phyloP scores from a whole-genome alignment of 768 basidiomycete genomes.

The Tulasnella sp. region DNA sequence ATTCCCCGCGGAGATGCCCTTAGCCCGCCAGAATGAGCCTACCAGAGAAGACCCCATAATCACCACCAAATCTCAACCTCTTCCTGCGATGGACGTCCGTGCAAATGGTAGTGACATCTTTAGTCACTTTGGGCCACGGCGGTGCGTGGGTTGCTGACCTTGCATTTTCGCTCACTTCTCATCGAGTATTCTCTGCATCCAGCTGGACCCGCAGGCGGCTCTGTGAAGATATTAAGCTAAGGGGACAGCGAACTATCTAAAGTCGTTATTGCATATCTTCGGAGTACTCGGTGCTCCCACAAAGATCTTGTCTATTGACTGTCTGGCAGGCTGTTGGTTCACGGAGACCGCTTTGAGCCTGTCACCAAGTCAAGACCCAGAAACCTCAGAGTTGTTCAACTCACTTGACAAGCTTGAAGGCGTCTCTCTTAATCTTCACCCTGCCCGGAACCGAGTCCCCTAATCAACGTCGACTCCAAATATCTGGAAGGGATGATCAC shows the following conservation, averaged over 20 bases:
- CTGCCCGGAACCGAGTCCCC: neutral
- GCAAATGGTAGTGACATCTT: constrained; percentile 26
- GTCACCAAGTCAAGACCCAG: no score
- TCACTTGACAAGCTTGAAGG: neutral
- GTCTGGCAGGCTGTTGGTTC: constrained; percentile 27
- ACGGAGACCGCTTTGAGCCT: neutral
- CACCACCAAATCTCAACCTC: neutral
- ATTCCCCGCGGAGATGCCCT: neutral
- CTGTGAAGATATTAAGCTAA: neutral
- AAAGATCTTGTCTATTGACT: constrained; percentile 32
- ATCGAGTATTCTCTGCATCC: neutral
- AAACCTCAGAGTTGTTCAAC: neutral
- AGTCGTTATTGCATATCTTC: constrained; percentile 20
- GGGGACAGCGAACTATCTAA: constrained; percentile 24
- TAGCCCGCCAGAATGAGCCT: neutral
- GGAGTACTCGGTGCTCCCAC: constrained; percentile 28
- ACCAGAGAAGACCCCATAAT: neutral
- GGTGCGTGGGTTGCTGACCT: neutral
- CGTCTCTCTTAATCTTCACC: neutral
- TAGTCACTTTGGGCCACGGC: constrained; percentile 34
- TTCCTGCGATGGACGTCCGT: neutral
- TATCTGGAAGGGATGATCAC: neutral
- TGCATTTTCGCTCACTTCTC: neutral
- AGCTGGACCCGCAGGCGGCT: neutral
- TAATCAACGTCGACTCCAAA: neutral